phyloP scores from a whole-genome alignment of 768 basidiomycete genomes.

The Roridomyces roridus region DNA sequence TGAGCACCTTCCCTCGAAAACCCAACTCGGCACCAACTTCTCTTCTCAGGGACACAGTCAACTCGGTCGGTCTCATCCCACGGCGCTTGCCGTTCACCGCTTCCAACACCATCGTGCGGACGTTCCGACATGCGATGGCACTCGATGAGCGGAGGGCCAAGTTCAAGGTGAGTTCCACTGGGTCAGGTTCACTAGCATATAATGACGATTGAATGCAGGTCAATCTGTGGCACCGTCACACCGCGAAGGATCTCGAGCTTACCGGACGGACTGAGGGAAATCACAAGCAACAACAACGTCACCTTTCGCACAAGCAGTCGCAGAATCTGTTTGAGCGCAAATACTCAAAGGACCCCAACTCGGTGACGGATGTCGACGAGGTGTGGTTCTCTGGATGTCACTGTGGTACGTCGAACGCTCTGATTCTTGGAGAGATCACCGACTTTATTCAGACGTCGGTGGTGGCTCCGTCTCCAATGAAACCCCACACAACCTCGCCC shows the following conservation, averaged over 20 bases:
- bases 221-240: conserved; percentile 43
- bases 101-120: conserved; percentile 47
- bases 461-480: conserved; percentile 57
- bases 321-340: conserved; percentile 31
- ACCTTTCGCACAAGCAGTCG: conserved; percentile 5
- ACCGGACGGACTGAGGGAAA: conserved; percentile 26
- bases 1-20: conserved; percentile 19
- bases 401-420: conserved; percentile 34
- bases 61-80: conserved; percentile 52
- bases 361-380: conserved; percentile 47
- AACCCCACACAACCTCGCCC: conserved; percentile 47
- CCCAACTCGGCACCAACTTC: background rate
- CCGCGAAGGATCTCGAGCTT: conserved; percentile 34
- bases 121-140: conserved; percentile 59
- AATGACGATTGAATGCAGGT: too few species aligned
- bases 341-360: conserved; percentile 22
- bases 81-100: conserved; percentile 51
- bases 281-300: background rate
- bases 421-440: background rate
- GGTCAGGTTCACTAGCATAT: too few species aligned
- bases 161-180: too few species aligned
- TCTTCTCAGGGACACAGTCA: conserved; percentile 55
- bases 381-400: conserved; percentile 33
- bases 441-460: conserved; percentile 51
- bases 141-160: conserved; percentile 58